phyloP scores from a whole-genome alignment of 129 eudicot species.

The Saposhnikovia divaricata region DNA sequence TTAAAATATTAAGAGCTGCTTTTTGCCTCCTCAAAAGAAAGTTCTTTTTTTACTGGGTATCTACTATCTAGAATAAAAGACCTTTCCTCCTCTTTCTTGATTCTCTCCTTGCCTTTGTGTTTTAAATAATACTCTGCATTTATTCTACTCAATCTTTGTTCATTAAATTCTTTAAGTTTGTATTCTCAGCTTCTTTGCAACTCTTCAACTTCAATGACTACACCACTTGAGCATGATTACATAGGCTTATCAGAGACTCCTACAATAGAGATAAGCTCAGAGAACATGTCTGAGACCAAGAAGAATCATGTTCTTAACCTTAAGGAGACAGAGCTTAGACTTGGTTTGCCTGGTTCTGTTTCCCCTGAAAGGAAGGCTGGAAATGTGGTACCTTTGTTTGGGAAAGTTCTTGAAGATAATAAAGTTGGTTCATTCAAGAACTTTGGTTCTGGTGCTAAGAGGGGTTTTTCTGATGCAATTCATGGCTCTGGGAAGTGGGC shows the following conservation, averaged over 20 bases:
- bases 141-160: background rate
- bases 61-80: constrained; percentile 16
- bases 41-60: constrained; percentile 1
- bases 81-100: background rate
- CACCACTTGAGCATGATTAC: constrained; percentile 77
- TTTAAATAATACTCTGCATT: constrained; percentile 7
- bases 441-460: constrained; percentile 58
- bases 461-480: constrained; percentile 78
- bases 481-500: constrained; percentile 61
- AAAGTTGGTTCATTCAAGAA: constrained; percentile 23
- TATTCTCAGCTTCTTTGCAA: background rate
- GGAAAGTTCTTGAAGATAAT: constrained; percentile 28
- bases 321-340: constrained; percentile 80
- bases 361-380: constrained; percentile 30
- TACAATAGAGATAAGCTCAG: constrained; percentile 40
- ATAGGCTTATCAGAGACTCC: constrained; percentile 76
- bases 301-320: constrained; percentile 44
- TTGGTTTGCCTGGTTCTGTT: constrained; percentile 82
- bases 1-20: background rate
- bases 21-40: constrained; percentile 3
- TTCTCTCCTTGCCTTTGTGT: background rate
- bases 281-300: constrained; percentile 20
- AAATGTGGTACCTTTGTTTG: constrained; percentile 32
- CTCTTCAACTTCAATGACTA: constrained; percentile 47
- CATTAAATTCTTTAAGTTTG: background rate